These are phyloP conservation scores for Pestalotiopsis sp. DNA, from an alignment of 2,329 filamentous ascomycete species.

Conservation along the genomic window DNA sequence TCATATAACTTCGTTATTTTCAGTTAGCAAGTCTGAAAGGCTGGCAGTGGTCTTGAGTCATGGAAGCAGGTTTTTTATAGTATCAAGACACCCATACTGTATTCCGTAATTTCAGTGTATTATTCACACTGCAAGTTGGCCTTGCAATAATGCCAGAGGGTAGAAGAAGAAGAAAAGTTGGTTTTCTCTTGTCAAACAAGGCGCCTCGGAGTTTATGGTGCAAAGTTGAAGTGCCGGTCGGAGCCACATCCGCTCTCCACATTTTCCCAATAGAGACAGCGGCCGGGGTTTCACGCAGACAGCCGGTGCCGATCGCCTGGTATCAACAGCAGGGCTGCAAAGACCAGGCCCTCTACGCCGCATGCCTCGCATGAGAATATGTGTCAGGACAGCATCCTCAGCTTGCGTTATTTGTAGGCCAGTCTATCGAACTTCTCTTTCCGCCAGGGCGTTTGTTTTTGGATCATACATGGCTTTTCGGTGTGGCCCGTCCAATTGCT, in stretches of 20 bases:
- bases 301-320: constrained; percentile 9
- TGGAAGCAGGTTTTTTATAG: too few species aligned
- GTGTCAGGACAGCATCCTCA: not conserved
- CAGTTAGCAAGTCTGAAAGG: too few species aligned
- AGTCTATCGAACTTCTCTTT: too few species aligned
- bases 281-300: not conserved
- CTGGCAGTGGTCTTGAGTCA: too few species aligned
- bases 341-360: not conserved
- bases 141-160: too few species aligned
- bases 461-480: not conserved
- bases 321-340: not conserved
- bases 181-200: not conserved
- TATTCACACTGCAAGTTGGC: too few species aligned
- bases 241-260: not conserved
- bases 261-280: not conserved
- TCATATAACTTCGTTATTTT: too few species aligned
- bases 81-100: too few species aligned
- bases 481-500: not conserved
- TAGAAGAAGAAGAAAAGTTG: too few species aligned
- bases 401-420: too few species aligned
- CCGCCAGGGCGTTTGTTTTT: not conserved
- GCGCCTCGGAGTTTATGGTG: not conserved
- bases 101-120: too few species aligned
- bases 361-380: not conserved
- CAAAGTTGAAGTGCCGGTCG: not conserved